A percentile compares a stretch with the other conserved stretches of the same genome.
Conservation (phyloP, 495 filamentous ascomycete species). For the Pseudoneurospora amorphoporcata region DNA sequence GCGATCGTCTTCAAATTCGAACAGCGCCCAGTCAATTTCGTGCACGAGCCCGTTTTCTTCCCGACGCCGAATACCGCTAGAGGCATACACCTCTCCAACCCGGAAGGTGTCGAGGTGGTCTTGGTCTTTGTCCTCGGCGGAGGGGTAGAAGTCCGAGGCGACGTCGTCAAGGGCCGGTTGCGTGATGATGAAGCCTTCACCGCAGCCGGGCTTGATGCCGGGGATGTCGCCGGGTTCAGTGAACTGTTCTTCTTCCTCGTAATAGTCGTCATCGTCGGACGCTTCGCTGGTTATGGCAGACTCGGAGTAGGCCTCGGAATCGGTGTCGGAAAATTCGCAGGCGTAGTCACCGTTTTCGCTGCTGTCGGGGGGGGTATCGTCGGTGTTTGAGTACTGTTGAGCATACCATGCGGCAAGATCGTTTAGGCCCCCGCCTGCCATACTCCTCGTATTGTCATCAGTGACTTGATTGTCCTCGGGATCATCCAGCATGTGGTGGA, state of each 20-base stretch:
- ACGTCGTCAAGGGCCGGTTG: slow-evolving; percentile 86
- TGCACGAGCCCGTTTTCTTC: slow-evolving; percentile 54
- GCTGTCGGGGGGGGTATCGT: slow-evolving; percentile 27
- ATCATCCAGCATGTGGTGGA: slow-evolving; percentile 89
- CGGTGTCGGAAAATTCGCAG: slow-evolving; percentile 46
- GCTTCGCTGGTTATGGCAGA: slow-evolving; percentile 38
- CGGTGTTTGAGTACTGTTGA: slow-evolving; percentile 16
- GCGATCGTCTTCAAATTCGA: slow-evolving; percentile 65
- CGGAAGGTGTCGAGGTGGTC: slow-evolving; percentile 65
- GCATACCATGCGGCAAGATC: slow-evolving; percentile 25
- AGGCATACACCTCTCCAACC: slow-evolving; percentile 78
- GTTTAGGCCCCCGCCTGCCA: slow-evolving; percentile 11
- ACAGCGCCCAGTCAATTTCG: slow-evolving; percentile 93
- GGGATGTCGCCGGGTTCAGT: slow-evolving; percentile 69
- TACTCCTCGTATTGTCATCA: slow-evolving; percentile 15
- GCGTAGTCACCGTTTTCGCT: slow-evolving; percentile 31
- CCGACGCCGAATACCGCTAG: slow-evolving; percentile 72
- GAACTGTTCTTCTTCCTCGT: slow-evolving; percentile 32
- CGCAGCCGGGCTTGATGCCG: slow-evolving; percentile 67
- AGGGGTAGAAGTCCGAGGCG: slow-evolving; percentile 64
- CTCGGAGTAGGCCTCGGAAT: slow-evolving; percentile 37
- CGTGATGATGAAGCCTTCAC: slow-evolving; percentile 62
- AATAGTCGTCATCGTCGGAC: slow-evolving; percentile 25
- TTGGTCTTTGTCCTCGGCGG: slow-evolving; percentile 36
- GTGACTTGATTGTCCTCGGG: slow-evolving; percentile 49